A percentile compares a stretch with the other conserved stretches of the same genome.
Conservation (phyloP, 257 asterid genomes). For the Prunella vulgaris region DNA sequence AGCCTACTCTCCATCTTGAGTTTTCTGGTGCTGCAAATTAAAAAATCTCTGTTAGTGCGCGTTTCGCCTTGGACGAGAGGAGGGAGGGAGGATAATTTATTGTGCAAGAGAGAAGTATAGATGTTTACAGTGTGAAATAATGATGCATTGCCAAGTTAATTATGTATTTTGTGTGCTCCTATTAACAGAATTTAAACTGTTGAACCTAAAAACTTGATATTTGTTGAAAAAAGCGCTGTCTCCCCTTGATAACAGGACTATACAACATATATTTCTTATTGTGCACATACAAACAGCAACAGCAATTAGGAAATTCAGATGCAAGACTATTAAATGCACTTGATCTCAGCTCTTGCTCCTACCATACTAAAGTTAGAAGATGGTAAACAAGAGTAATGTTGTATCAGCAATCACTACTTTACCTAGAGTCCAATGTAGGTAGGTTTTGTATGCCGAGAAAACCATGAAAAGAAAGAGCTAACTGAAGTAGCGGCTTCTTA, state of each 20-base stretch:
- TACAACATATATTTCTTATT: no score
- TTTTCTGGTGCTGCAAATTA: conserved; percentile 45
- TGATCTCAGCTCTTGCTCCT: not conserved
- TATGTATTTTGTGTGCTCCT: conserved; percentile 3
- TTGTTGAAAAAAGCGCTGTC: not conserved
- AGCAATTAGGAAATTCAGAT: not conserved
- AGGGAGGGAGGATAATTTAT: not conserved
- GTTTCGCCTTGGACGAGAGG: not conserved
- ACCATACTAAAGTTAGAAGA: not conserved
- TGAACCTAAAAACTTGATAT: not conserved
- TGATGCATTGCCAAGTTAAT: conserved; percentile 13
- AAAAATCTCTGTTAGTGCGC: not conserved
- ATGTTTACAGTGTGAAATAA: not conserved
- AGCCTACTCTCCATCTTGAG: no score
- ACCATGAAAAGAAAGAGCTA: conserved; percentile 20
- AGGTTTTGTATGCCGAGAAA: not conserved
- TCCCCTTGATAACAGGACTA: not conserved
- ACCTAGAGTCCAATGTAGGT: not conserved
- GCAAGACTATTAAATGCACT: not conserved
- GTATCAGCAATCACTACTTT: not conserved
- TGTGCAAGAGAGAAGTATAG: not conserved
- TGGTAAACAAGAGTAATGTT: conserved; percentile 10
- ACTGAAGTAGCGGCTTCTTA: conserved; percentile 44
- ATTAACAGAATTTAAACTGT: conserved; percentile 1
- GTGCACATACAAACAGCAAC: not conserved